Conservation (phyloP, 306 rosid species). For the Astragalus glycyphyllos region DNA sequence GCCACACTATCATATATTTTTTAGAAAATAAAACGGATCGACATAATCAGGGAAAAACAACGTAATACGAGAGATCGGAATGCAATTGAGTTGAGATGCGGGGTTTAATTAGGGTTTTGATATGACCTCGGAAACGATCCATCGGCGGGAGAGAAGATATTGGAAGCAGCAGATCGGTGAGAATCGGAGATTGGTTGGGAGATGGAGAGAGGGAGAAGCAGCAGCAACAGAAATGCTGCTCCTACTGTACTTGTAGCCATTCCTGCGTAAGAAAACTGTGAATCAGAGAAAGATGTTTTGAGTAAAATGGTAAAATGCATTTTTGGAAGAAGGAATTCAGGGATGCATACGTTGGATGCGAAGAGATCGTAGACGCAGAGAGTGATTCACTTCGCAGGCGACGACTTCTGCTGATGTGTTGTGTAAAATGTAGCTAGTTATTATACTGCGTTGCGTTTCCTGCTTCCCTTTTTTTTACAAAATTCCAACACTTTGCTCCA, state of each 20-base stretch:
- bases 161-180: slow-evolving; percentile 78
- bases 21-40: not conserved
- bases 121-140: slow-evolving; percentile 71
- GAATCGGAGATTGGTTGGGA: slow-evolving; percentile 78
- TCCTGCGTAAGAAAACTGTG: slow-evolving; percentile 47
- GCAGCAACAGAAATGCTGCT: slow-evolving; percentile 60
- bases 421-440: not conserved
- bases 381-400: slow-evolving; percentile 46
- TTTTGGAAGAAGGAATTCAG: slow-evolving; percentile 9
- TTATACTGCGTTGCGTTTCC: slow-evolving; percentile 1
- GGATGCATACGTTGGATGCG: slow-evolving; percentile 42
- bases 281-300: slow-evolving; percentile 1
- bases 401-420: slow-evolving; percentile 47
- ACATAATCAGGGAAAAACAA: not conserved
- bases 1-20: not conserved
- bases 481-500: too few relatives aligned
- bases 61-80: slow-evolving; percentile 8
- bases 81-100: not conserved
- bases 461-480: not conserved
- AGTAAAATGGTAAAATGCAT: not conserved
- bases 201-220: slow-evolving; percentile 58
- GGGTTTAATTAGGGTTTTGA: slow-evolving; percentile 47
- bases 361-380: slow-evolving; percentile 10
- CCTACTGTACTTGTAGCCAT: slow-evolving; percentile 69
- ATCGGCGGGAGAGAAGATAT: slow-evolving; percentile 61